phyloP scores from a whole-genome alignment of 768 basidiomycete species.

The Pleurotus djamor region DNA sequence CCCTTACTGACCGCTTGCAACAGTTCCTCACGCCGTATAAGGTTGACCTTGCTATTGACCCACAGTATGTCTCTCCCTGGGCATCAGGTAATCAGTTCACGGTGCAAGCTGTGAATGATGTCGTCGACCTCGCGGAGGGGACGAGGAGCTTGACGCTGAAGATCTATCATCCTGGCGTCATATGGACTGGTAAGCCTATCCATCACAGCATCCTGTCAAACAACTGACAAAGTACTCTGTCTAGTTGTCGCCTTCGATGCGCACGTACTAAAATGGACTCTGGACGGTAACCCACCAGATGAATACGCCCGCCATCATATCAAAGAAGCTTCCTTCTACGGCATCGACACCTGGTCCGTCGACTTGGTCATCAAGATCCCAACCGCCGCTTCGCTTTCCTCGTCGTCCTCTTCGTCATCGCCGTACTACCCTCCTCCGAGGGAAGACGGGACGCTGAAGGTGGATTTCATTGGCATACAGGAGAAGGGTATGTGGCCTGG shows the following conservation, averaged over 20 bases:
- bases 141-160: slow-evolving; percentile 70
- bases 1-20: slow-evolving; percentile 10
- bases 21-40: slow-evolving; percentile 87
- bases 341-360: slow-evolving; percentile 68
- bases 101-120: slow-evolving; percentile 58
- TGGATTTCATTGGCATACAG: slow-evolving; percentile 83
- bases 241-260: slow-evolving; percentile 88
- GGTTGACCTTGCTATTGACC: slow-evolving; percentile 56
- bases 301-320: slow-evolving; percentile 82
- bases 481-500: slow-evolving; percentile 87
- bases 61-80: slow-evolving; percentile 53
- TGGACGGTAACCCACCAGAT: slow-evolving; percentile 76
- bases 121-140: slow-evolving; percentile 49
- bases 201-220: not conserved
- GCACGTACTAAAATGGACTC: slow-evolving; percentile 81
- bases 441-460: slow-evolving; percentile 34
- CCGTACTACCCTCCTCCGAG: not conserved
- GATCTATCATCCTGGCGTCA: slow-evolving; percentile 76
- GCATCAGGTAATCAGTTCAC: slow-evolving; percentile 35
- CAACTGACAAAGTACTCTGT: not conserved
- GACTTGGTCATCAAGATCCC: slow-evolving; percentile 67
- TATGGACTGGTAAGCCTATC: slow-evolving; percentile 68
- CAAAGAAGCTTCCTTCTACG: slow-evolving; percentile 90
- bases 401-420: not conserved
- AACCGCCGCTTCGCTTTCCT: not conserved